Conservation (phyloP, 371 early-diverging fungal genomes). For the Syncephalastrum racemosum region DNA sequence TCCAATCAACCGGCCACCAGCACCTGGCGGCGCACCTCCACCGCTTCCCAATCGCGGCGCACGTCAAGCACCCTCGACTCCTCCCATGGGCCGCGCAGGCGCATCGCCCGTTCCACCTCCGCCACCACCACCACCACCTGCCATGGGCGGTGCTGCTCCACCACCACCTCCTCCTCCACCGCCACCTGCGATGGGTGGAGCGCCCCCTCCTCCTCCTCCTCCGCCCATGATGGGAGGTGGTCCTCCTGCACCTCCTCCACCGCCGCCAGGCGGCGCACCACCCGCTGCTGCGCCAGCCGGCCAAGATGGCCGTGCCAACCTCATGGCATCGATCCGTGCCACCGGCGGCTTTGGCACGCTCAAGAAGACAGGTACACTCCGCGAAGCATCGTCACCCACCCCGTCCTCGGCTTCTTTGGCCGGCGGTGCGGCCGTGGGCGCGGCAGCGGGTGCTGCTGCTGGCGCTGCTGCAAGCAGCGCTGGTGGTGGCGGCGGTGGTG, state of each 20-base stretch:
- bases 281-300: conserved; percentile 11
- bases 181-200: conserved; percentile 9
- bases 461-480: conserved; percentile 9
- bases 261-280: conserved; percentile 14
- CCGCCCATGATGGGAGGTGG: conserved; percentile 10
- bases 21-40: neutral
- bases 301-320: conserved; percentile 22
- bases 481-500: conserved; percentile 19
- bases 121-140: conserved; percentile 8
- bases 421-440: conserved; percentile 14
- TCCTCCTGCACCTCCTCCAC: conserved; percentile 16
- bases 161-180: conserved; percentile 2
- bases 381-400: conserved; percentile 3
- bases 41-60: conserved; percentile 7
- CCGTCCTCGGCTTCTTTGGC: neutral
- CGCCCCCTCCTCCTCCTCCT: conserved; percentile 29
- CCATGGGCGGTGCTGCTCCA: conserved; percentile 7
- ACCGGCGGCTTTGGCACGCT: conserved; percentile 44
- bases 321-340: conserved; percentile 48
- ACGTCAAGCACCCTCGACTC: conserved; percentile 15
- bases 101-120: conserved; percentile 7
- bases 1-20: neutral
- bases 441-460: conserved; percentile 14
- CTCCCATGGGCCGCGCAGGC: neutral
- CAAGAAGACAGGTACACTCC: conserved; percentile 28